Percentiles rank a stretch among this genome's conserved stretches.
phyloP scores from a whole-genome alignment of 2,329 filamentous ascomycete genomes.

The Bipolaris cookei region DNA sequence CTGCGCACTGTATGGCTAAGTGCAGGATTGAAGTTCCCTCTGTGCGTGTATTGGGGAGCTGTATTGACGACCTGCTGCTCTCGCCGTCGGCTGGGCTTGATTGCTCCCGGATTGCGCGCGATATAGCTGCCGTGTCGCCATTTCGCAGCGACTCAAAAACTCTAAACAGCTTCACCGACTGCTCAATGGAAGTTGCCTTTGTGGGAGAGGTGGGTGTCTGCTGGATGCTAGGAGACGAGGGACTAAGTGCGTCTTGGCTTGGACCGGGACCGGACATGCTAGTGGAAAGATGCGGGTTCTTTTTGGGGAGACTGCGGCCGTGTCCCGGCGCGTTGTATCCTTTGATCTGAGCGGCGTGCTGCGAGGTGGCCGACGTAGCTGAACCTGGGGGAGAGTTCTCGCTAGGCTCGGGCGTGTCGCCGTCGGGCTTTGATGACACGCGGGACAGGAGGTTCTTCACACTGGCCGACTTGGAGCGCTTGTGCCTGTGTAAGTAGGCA shows the following conservation, averaged over 20 bases:
- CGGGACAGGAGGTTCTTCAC: conserved; percentile 48
- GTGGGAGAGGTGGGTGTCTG: conserved; percentile 37
- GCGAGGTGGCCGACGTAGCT: conserved; percentile 34
- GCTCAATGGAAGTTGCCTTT: conserved; percentile 70
- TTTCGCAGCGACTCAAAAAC: conserved; percentile 90
- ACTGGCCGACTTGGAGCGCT: conserved; percentile 51
- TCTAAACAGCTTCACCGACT: conserved; percentile 92
- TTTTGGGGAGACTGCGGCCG: conserved; percentile 38
- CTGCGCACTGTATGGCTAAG: conserved; percentile 93
- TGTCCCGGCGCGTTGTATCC: conserved; percentile 16
- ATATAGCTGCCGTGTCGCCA: conserved; percentile 89
- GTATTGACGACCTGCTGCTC: conserved; percentile 58
- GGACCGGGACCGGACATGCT: conserved; percentile 32
- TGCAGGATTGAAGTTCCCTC: conserved; percentile 92
- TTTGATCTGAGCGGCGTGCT: conserved; percentile 23
- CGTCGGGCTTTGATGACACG: conserved; percentile 42
- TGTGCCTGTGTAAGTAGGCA: conserved; percentile 42
- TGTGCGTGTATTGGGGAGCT: conserved; percentile 54
- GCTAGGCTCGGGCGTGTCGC: conserved; percentile 27
- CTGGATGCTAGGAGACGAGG: conserved; percentile 27
- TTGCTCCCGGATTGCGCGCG: conserved; percentile 78
- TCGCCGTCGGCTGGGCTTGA: conserved; percentile 56
- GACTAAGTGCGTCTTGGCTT: conserved; percentile 25
- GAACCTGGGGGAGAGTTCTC: conserved; percentile 26
- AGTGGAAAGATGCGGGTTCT: conserved; percentile 38